Conservation (phyloP, 768 basidiomycete genomes). For the Kwoniella sp. region DNA sequence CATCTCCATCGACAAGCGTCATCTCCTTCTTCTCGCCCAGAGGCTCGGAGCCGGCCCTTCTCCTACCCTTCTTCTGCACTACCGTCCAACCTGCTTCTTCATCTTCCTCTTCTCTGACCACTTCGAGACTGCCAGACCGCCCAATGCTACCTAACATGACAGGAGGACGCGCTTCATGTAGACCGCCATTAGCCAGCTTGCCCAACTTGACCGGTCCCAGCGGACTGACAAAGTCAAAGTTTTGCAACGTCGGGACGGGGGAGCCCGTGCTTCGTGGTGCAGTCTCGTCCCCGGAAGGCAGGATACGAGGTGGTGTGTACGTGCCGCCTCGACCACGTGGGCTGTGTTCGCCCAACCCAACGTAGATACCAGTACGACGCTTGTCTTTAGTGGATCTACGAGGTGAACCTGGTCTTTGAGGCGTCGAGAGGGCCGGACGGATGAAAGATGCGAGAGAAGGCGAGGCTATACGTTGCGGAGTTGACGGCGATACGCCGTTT, state of each 20-base stretch:
- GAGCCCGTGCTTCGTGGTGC: constrained; percentile 24
- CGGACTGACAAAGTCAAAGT: constrained; percentile 51
- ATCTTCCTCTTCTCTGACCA: constrained; percentile 38
- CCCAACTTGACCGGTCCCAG: constrained; percentile 40
- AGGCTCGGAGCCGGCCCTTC: constrained; percentile 35
- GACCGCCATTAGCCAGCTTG: constrained; percentile 16
- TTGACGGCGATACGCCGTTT: constrained; percentile 2
- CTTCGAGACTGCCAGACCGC: constrained; percentile 31
- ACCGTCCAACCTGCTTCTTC: constrained; percentile 38
- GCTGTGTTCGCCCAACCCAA: constrained; percentile 38
- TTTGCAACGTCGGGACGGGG: constrained; percentile 30
- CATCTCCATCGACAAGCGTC: not conserved
- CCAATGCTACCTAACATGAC: constrained; percentile 16
- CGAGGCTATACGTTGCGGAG: constrained; percentile 23
- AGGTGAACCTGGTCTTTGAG: constrained; percentile 38
- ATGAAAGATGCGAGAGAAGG: constrained; percentile 35
- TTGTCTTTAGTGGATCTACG: constrained; percentile 33
- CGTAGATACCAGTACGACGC: constrained; percentile 28
- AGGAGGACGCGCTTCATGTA: not conserved
- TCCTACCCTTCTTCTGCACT: constrained; percentile 24
- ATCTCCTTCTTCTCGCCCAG: constrained; percentile 24
- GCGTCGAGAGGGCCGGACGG: constrained; percentile 40
- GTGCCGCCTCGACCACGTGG: constrained; percentile 40
- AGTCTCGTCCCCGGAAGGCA: constrained; percentile 48
- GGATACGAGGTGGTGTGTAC: constrained; percentile 44